A percentile compares a stretch with the other conserved stretches of the same genome.
Evolutionary conservation across 345 rosid species (phyloP).

Genomic region (Hibiscus syriacus): DNA sequence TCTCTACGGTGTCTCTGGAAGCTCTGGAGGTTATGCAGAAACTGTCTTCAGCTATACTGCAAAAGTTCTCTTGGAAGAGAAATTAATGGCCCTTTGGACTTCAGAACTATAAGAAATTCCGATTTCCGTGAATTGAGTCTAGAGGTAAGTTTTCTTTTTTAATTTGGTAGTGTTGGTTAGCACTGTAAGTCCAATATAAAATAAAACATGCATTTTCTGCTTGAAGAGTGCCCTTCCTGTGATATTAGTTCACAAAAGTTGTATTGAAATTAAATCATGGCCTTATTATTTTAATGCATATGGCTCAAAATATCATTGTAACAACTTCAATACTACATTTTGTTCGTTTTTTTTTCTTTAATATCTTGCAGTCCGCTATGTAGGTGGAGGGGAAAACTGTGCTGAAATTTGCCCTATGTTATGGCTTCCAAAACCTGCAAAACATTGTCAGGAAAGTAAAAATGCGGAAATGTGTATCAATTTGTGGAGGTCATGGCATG

Average conservation of each 20-base stretch:
- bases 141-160: constrained; percentile 47
- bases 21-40: constrained; percentile 94
- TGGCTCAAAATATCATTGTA: background rate
- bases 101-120: constrained; percentile 65
- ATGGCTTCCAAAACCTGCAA: constrained; percentile 94
- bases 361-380: too few species aligned
- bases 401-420: constrained; percentile 77
- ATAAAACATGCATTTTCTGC: background rate
- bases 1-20: constrained; percentile 82
- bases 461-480: constrained; percentile 70
- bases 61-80: constrained; percentile 58
- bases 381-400: constrained; percentile 72
- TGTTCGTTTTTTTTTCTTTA: too few species aligned
- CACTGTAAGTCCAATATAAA: background rate
- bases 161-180: background rate
- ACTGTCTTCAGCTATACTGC: constrained; percentile 68
- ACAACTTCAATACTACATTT: background rate
- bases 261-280: background rate
- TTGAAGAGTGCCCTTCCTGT: background rate
- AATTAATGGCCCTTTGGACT: constrained; percentile 49
- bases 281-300: background rate
- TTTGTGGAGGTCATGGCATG: constrained; percentile 99
- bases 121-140: constrained; percentile 79
- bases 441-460: constrained; percentile 79
- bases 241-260: background rate